These are phyloP conservation scores for Penicillium egyptiacum DNA, from an alignment of 495 filamentous ascomycete species.

Conservation along the genomic window DNA sequence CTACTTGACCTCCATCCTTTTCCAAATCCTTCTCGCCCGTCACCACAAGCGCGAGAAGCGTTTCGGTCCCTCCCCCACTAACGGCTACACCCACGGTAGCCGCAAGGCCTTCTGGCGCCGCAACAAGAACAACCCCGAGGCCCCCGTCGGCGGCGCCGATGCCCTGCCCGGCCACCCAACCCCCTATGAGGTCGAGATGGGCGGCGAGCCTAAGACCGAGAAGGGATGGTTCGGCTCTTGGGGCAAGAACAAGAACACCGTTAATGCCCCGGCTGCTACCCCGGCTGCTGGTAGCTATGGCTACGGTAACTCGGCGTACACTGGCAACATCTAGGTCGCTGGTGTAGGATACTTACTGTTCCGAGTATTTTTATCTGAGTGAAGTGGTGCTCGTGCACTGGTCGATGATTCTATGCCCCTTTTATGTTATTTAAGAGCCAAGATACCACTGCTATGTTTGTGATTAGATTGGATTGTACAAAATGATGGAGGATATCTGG, in stretches of 20 bases:
- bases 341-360: neutral
- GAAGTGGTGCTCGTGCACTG: slow-evolving; percentile 1
- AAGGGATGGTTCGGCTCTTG: slow-evolving; percentile 30
- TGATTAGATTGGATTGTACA: slow-evolving; percentile 21
- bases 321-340: slow-evolving; percentile 33
- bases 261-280: slow-evolving; percentile 10
- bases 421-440: slow-evolving; percentile 16
- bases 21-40: slow-evolving; percentile 64
- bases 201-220: slow-evolving; percentile 20
- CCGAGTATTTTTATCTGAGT: neutral
- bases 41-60: slow-evolving; percentile 76
- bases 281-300: slow-evolving; percentile 28
- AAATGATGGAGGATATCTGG: slow-evolving; percentile 17
- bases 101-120: slow-evolving; percentile 51
- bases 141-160: slow-evolving; percentile 23
- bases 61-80: slow-evolving; percentile 73
- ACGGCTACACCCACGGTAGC: slow-evolving; percentile 73
- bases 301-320: slow-evolving; percentile 44
- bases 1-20: slow-evolving; percentile 63
- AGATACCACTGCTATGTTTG: slow-evolving; percentile 30
- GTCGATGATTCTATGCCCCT: slow-evolving; percentile 30
- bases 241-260: slow-evolving; percentile 29
- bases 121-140: slow-evolving; percentile 45
- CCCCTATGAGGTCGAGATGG: slow-evolving; percentile 40
- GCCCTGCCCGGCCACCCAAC: slow-evolving; percentile 40